These are phyloP conservation scores for Whalleya microplaca DNA, from an alignment of 2,329 filamentous ascomycete genomes.

Conservation along the genomic window DNA sequence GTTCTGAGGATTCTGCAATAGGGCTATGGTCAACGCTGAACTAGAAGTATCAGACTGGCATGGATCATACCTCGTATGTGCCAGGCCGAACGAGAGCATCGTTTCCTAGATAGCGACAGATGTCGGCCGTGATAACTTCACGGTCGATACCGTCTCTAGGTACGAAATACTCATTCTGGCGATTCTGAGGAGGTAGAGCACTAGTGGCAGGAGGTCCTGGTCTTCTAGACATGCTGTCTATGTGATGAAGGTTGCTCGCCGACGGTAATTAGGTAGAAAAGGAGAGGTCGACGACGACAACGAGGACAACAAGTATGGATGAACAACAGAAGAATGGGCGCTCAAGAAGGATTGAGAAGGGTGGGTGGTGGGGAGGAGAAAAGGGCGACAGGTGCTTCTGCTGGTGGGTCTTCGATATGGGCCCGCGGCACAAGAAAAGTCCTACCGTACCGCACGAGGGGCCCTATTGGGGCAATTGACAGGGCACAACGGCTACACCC, in stretches of 20 bases:
- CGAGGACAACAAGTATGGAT: constrained; percentile 24
- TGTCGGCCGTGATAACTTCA: constrained; percentile 83
- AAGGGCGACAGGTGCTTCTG: constrained; percentile 32
- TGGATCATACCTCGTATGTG: constrained; percentile 66
- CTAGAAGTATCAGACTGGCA: constrained; percentile 11
- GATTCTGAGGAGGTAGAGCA: constrained; percentile 46
- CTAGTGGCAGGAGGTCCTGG: constrained; percentile 41
- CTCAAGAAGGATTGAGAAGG: constrained; percentile 28
- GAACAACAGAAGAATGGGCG: constrained; percentile 28
- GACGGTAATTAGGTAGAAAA: constrained; percentile 28
- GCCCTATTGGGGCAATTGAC: constrained; percentile 29
- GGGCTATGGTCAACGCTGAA: constrained; percentile 25
- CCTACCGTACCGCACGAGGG: constrained; percentile 25
- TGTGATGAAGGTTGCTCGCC: constrained; percentile 19
- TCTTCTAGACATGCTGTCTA: constrained; percentile 43
- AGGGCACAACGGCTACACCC: constrained; percentile 37
- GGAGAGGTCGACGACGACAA: constrained; percentile 24
- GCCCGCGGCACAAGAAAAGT: constrained; percentile 32
- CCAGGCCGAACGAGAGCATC: constrained; percentile 79
- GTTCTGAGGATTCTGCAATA: constrained; percentile 54
- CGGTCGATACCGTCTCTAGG: constrained; percentile 80
- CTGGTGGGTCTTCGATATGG: constrained; percentile 19
- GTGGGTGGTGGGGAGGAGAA: constrained; percentile 38
- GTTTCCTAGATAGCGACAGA: constrained; percentile 82
- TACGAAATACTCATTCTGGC: constrained; percentile 80